phyloP scores from a whole-genome alignment of 139 green algal genomes.

The Choricystis sp. region DNA sequence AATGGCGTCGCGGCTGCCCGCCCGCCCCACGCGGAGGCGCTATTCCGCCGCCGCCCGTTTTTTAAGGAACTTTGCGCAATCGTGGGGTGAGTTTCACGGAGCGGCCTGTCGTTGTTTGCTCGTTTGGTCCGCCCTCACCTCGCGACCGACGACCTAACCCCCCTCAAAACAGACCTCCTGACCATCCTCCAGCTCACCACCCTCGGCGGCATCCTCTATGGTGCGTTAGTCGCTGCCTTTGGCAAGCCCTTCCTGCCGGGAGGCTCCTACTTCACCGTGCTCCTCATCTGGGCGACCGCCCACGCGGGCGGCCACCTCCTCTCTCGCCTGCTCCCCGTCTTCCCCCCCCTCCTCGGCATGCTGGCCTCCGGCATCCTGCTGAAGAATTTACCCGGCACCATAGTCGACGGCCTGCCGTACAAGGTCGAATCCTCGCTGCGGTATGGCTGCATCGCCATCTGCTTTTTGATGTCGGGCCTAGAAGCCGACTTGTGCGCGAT shows the following conservation, averaged over 20 bases:
- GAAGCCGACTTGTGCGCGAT: constrained; percentile 42
- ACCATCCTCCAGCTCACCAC: not conserved
- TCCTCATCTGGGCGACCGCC: constrained; percentile 18
- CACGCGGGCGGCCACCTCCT: constrained; percentile 12
- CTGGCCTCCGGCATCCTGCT: constrained; percentile 43
- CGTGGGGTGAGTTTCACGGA: not conserved
- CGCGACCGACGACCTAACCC: too few species aligned
- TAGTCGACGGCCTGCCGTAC: constrained; percentile 23
- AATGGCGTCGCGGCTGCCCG: too few species aligned
- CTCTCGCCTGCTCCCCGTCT: constrained; percentile 14
- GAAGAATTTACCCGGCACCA: constrained; percentile 33
- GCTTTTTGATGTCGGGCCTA: constrained; percentile 64
- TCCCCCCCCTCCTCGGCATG: constrained; percentile 54
- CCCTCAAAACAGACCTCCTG: not conserved
- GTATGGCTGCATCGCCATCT: constrained; percentile 47
- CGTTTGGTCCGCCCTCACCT: not conserved
- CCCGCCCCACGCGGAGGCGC: too few species aligned
- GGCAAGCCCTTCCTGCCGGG: constrained; percentile 17
- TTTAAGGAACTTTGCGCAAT: not conserved
- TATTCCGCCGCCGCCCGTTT: not conserved
- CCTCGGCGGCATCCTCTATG: not conserved
- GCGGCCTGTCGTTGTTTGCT: not conserved
- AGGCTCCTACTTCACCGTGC: constrained; percentile 10
- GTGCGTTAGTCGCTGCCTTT: constrained; percentile 10
- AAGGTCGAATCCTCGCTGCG: constrained; percentile 48